A percentile compares a stretch with the other conserved stretches of the same genome.
phyloP scores from a whole-genome alignment of 2,329 filamentous ascomycete genomes.

The Trichophyton schoenleinii region DNA sequence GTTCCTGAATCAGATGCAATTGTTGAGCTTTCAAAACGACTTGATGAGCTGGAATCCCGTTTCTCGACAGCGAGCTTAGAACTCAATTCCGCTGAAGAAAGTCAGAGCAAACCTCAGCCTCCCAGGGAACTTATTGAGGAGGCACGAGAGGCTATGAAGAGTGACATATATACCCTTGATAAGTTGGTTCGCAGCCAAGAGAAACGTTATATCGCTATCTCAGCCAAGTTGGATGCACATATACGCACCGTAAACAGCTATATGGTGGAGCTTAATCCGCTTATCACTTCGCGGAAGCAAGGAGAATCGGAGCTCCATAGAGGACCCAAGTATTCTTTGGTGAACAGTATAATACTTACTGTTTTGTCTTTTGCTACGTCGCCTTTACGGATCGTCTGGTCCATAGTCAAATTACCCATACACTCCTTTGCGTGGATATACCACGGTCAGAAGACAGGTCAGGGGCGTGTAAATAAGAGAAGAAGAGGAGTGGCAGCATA shows the following conservation, averaged over 20 bases:
- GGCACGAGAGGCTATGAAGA: background rate
- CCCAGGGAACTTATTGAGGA: conserved; percentile 14
- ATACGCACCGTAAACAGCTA: conserved; percentile 60
- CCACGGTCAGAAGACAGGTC: background rate
- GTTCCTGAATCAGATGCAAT: conserved; percentile 23
- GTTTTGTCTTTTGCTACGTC: background rate
- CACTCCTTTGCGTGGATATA: background rate
- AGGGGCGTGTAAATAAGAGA: too few species aligned
- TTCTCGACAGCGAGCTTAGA: conserved; percentile 16
- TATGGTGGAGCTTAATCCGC: conserved; percentile 62
- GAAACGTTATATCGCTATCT: conserved; percentile 66
- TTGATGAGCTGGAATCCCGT: conserved; percentile 58
- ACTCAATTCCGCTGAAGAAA: background rate
- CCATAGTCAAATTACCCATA: background rate
- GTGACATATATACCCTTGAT: conserved; percentile 77
- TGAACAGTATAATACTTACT: background rate
- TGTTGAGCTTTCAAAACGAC: conserved; percentile 48
- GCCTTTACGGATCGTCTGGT: background rate
- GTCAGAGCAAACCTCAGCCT: conserved; percentile 15
- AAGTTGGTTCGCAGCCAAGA: conserved; percentile 83
- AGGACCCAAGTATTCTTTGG: background rate
- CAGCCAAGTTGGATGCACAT: conserved; percentile 54
- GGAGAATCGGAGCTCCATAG: background rate
- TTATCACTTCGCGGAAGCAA: conserved; percentile 42
- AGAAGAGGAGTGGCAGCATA: too few species aligned